Conservation (phyloP, 805 yeast species). For the Vanderwaltozyma polyspora region DNA sequence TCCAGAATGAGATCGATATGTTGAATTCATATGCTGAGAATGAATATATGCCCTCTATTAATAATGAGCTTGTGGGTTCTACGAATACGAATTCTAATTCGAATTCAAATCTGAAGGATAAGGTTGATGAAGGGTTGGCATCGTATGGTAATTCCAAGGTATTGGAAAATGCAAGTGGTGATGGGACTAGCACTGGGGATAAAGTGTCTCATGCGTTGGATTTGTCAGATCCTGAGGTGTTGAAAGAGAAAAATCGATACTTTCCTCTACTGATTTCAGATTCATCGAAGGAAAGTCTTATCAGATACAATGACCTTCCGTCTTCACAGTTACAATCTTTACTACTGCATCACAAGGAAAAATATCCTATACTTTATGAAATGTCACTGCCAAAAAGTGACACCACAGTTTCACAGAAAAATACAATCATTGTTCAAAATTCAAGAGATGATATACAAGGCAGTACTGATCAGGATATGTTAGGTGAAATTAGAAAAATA, state of each 20-base stretch:
- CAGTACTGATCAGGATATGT: conserved; percentile 22
- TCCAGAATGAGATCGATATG: conserved; percentile 27
- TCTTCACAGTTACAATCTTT: not conserved
- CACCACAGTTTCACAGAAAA: not conserved
- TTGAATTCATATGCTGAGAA: conserved; percentile 28
- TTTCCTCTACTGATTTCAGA: conserved; percentile 28
- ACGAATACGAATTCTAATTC: not conserved
- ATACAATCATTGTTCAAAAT: not conserved
- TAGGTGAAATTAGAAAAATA: conserved; percentile 26
- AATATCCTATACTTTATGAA: conserved; percentile 20
- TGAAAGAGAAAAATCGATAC: conserved; percentile 29
- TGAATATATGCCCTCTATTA: conserved; percentile 25
- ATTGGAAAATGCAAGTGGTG: not conserved
- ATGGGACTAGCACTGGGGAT: not conserved
- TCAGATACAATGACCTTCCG: conserved; percentile 6
- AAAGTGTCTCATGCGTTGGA: conserved; percentile 1
- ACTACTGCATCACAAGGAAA: conserved; percentile 15
- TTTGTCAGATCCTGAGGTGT: conserved; percentile 13
- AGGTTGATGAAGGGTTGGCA: not conserved
- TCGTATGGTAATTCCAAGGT: not conserved
- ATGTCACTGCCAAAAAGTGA: conserved; percentile 11
- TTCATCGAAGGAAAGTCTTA: conserved; percentile 11
- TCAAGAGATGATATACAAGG: conserved; percentile 10
- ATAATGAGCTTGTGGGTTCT: conserved; percentile 2
- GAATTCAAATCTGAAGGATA: not conserved